Percentiles rank a stretch among this genome's conserved stretches.
Evolutionary conservation across 2,329 filamentous ascomycete genomes (phyloP).

Genomic region (Incumbomyces delicatus): DNA sequence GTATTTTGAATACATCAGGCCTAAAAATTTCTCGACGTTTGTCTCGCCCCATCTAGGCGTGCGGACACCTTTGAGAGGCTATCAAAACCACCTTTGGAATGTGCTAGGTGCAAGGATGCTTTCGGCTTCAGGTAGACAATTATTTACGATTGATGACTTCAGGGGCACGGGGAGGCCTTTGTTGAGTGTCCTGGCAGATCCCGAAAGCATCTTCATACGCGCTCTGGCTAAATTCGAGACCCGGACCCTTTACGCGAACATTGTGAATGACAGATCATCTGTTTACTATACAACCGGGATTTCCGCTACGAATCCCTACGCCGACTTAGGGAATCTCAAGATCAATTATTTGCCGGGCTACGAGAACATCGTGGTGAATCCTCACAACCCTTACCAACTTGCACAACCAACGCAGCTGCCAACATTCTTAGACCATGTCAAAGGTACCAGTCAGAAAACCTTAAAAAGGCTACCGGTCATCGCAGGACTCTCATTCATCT

Average conservation of each 20-base stretch:
- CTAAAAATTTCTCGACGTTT: constrained; percentile 91
- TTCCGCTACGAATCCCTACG: constrained; percentile 66
- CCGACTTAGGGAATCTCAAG: constrained; percentile 55
- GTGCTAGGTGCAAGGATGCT: constrained; percentile 71
- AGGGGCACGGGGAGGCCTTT: constrained; percentile 72
- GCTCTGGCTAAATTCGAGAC: constrained; percentile 67
- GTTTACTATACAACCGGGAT: constrained; percentile 77
- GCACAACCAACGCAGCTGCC: constrained; percentile 29
- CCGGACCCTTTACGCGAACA: constrained; percentile 72
- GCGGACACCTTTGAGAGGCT: constrained; percentile 57
- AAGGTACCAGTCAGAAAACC: constrained; percentile 27
- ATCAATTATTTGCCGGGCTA: constrained; percentile 67
- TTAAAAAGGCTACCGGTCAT: constrained; percentile 53
- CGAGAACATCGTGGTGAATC: constrained; percentile 65
- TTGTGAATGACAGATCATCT: constrained; percentile 74
- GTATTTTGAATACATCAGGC: constrained; percentile 66
- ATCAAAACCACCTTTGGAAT: constrained; percentile 64
- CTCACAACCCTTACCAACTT: constrained; percentile 48
- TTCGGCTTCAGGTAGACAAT: constrained; percentile 72
- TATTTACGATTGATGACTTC: constrained; percentile 81
- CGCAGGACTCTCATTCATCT: constrained; percentile 55
- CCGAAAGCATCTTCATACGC: constrained; percentile 73
- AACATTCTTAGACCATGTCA: constrained; percentile 28
- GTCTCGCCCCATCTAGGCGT: constrained; percentile 76
- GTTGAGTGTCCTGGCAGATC: constrained; percentile 71